phyloP scores from a whole-genome alignment of 1,284 basidiomycete species.

The Leccinum ponderosum region DNA sequence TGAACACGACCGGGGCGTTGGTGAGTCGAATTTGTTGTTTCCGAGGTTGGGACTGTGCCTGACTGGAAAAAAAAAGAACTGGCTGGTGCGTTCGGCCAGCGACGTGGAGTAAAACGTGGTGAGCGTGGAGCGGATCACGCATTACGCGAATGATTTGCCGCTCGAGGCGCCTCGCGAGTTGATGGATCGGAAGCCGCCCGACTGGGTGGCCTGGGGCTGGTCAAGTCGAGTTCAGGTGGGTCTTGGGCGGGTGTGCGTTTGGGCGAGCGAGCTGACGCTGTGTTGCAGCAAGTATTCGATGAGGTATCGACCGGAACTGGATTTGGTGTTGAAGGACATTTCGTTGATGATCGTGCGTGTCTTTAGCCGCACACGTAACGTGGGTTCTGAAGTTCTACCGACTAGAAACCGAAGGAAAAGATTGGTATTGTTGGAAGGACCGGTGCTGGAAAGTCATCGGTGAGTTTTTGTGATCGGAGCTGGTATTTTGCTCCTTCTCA shows the following conservation, averaged over 20 bases:
- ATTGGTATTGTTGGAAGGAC: conserved; percentile 89
- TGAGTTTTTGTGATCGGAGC: conserved; percentile 38
- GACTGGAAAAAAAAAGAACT: conserved; percentile 53
- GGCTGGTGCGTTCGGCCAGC: conserved; percentile 87
- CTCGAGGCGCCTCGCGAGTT: conserved; percentile 79
- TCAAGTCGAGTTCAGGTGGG: conserved; percentile 73
- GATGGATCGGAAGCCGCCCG: conserved; percentile 59
- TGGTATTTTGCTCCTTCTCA: not conserved
- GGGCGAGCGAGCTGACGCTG: not conserved
- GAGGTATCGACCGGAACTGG: conserved; percentile 81
- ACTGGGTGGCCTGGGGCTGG: conserved; percentile 78
- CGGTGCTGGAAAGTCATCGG: conserved; percentile 90
- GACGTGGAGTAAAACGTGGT: conserved; percentile 96
- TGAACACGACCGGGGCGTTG: conserved; percentile 77
- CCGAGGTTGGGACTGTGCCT: not conserved
- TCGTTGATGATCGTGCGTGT: conserved; percentile 60
- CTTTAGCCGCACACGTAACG: conserved; percentile 18
- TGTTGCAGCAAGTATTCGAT: conserved; percentile 68
- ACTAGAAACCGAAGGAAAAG: conserved; percentile 73
- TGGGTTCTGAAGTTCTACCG: not conserved
- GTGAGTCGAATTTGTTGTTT: conserved; percentile 38
- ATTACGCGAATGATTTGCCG: conserved; percentile 69
- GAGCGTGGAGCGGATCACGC: conserved; percentile 77
- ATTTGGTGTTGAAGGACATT: conserved; percentile 76
- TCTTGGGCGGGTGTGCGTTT: not conserved